Base-by-base conservation (phyloP, 371 early-diverging fungal genomes). In the Mucor irregularis region DNA sequence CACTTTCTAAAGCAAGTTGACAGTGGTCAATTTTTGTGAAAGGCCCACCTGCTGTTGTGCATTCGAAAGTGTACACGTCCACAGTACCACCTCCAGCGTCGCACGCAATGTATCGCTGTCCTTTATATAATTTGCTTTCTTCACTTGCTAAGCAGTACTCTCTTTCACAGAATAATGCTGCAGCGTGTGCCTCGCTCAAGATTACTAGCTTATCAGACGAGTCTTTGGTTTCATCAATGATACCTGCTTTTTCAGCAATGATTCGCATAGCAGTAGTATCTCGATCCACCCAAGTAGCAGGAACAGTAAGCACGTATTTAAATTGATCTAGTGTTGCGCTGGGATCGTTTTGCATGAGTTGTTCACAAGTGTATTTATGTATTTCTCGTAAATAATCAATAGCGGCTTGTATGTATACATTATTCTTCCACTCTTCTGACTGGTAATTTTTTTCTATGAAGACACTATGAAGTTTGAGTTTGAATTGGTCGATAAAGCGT, bases 151-250 rank as follows among this genome's bases (percentile, higher is more conserved):
- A 11, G 35, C 49, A 49, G 16, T 34, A 49, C 10, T 56, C 48
- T 22, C 57, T 56, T 34, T 74, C 74, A 42, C 77, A 77, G 60
- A 71, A 77, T 49, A 77, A 58, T 25, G 77, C 64, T 21, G 76
- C 70, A 49, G 76, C 76, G 49, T 65, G 67, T 5, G 76, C 69
- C 37, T 75, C 76, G 21, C 64, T 71, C 24, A 77, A 60, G 13
- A 77, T 52, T 10, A 69, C 25, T 24, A 77, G 47, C 6, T 70
- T 71, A 19, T 69, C 66, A 5, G 58, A 42, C 5, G 66, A 66
- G 30, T 73, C 72, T 4, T 57, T 33, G 6, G n/a, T n/a, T n/a
- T 58, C 58, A 17, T 52, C 55, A 30, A 77, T 66, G 4, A 77
- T 42, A 4, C 74, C 74, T 4, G 77, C 72, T 25, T 71, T 57